Conservation (phyloP, 345 rosid genomes). For the Populus simonii region DNA sequence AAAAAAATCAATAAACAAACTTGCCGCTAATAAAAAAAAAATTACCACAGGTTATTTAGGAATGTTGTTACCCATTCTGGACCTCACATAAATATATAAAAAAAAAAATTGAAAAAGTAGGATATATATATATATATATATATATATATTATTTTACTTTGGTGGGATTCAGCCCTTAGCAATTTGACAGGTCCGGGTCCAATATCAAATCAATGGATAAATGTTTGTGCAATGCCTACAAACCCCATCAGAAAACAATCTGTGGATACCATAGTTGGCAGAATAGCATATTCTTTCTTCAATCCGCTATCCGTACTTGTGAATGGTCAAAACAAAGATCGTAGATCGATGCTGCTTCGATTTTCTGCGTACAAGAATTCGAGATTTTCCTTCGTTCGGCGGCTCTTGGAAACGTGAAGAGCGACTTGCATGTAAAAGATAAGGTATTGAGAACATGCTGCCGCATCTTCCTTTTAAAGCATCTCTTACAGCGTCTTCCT, state of each 20-base stretch:
- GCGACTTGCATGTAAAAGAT: neutral
- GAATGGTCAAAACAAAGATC: neutral
- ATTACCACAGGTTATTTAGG: too few species aligned
- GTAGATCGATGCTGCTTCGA: neutral
- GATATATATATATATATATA: too few species aligned
- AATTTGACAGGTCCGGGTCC: neutral
- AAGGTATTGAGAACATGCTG: constrained; percentile 4
- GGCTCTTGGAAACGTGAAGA: constrained; percentile 5
- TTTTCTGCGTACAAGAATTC: neutral
- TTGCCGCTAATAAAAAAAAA: too few species aligned
- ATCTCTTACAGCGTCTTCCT: neutral
- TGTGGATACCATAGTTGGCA: neutral
- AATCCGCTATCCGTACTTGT: neutral
- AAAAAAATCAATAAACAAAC: too few species aligned
- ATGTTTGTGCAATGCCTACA: neutral
- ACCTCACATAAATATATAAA: too few species aligned
- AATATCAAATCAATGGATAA: too few species aligned
- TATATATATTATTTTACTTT: too few species aligned
- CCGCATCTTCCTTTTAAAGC: constrained; percentile 15
- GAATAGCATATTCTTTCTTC: neutral
- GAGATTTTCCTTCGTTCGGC: neutral
- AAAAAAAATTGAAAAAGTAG: too few species aligned
- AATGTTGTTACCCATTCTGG: too few species aligned
- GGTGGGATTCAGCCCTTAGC: too few species aligned
- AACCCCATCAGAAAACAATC: neutral